A percentile compares a stretch with the other conserved stretches of the same genome.
Evolutionary conservation across 768 basidiomycete species (phyloP).

Genomic region (Mycena venus): DNA sequence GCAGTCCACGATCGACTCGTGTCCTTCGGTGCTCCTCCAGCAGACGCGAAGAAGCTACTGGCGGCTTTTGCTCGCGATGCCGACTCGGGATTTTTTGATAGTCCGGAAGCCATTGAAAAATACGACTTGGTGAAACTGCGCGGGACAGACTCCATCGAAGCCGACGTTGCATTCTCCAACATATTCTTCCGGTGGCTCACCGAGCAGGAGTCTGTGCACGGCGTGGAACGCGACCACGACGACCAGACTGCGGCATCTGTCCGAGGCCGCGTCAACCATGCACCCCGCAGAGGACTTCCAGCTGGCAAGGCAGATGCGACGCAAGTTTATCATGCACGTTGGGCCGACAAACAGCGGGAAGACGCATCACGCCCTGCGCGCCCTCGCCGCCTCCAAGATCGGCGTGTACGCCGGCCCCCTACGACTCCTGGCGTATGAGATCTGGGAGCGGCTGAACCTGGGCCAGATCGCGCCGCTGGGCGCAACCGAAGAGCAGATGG

Average conservation of each 20-base stretch:
- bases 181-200: constrained; percentile 24
- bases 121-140: constrained; percentile 9
- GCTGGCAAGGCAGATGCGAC: constrained; percentile 68
- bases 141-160: constrained; percentile 3
- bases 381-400: constrained; percentile 77
- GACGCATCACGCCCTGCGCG: constrained; percentile 92
- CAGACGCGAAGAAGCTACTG: constrained; percentile 21
- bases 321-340: constrained; percentile 94
- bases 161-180: constrained; percentile 27
- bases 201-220: neutral
- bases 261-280: constrained; percentile 54
- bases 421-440: constrained; percentile 94
- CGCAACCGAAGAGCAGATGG: constrained; percentile 55
- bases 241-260: constrained; percentile 38
- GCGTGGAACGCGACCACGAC: constrained; percentile 11
- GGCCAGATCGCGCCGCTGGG: constrained; percentile 89
- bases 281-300: constrained; percentile 64
- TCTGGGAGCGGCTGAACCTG: constrained; percentile 90
- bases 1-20: constrained; percentile 25
- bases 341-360: constrained; percentile 99
- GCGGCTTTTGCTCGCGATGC: constrained; percentile 13
- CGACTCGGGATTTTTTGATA: constrained; percentile 8
- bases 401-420: constrained; percentile 95
- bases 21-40: constrained; percentile 13
- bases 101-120: constrained; percentile 9